A percentile compares a stretch with the other conserved stretches of the same genome.
These are phyloP conservation scores for Sporothrix euskadiensis DNA, from an alignment of 2,329 filamentous ascomycete species.

Conservation along the genomic window DNA sequence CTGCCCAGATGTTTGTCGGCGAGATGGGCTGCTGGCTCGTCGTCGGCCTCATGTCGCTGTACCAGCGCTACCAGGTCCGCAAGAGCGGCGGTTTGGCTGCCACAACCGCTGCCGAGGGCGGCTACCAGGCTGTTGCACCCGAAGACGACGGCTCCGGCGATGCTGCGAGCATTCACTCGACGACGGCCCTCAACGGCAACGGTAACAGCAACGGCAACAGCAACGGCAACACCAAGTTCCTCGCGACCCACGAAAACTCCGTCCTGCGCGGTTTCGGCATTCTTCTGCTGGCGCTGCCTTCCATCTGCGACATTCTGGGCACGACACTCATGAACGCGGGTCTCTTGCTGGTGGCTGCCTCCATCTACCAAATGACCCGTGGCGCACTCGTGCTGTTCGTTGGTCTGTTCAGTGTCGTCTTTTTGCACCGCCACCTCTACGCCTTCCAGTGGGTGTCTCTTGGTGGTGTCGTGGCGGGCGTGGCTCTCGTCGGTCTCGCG, in stretches of 20 bases:
- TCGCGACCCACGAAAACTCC: constrained; percentile 47
- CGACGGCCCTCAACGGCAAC: constrained; percentile 47
- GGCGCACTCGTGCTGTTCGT: constrained; percentile 95
- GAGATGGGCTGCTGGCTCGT: constrained; percentile 97
- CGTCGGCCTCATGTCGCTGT: constrained; percentile 68
- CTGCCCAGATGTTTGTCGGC: constrained; percentile 96
- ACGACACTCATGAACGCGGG: constrained; percentile 98
- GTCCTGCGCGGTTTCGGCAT: constrained; percentile 71
- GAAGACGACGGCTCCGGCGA: constrained; percentile 44
- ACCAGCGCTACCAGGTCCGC: constrained; percentile 54
- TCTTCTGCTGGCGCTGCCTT: constrained; percentile 75
- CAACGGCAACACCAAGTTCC: constrained; percentile 46
- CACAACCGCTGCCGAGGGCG: constrained; percentile 43
- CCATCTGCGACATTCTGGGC: constrained; percentile 89
- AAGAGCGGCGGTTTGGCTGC: constrained; percentile 27
- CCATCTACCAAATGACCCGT: constrained; percentile 98
- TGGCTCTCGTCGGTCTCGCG: constrained; percentile 85
- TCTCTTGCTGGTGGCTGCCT: constrained; percentile 87
- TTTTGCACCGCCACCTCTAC: constrained; percentile 75
- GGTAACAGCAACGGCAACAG: constrained; percentile 56
- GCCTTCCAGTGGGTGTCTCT: constrained; percentile 93
- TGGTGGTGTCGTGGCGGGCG: constrained; percentile 81
- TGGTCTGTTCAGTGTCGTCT: constrained; percentile 89
- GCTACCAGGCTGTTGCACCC: constrained; percentile 66
- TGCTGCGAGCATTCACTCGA: constrained; percentile 48